Conservation (phyloP, 2,329 filamentous ascomycete genomes). For the Immersiporthe knoxdaviesiana region DNA sequence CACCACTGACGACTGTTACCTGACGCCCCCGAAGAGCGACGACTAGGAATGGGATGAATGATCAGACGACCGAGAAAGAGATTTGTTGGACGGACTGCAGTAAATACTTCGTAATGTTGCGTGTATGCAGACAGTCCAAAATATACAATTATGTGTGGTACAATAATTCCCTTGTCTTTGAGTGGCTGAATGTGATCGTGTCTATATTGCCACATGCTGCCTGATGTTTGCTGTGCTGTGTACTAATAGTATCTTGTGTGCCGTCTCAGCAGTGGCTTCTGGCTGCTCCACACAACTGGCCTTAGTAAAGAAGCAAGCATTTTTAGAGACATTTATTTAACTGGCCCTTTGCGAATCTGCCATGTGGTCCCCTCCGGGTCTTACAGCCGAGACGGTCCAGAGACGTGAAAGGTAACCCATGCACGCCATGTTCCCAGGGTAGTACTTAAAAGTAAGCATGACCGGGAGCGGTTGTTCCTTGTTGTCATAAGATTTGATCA, state of each 20-base stretch:
- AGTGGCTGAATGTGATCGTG: neutral
- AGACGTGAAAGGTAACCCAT: no score
- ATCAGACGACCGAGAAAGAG: neutral
- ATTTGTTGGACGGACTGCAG: neutral
- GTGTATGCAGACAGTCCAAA: neutral
- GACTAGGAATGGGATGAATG: neutral
- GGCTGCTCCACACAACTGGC: neutral
- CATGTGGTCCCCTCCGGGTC: neutral
- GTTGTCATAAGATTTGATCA: neutral
- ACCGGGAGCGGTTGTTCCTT: neutral
- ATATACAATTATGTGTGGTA: neutral
- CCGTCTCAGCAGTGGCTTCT: neutral
- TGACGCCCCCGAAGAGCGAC: slow-evolving; percentile 25
- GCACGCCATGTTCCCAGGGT: no score
- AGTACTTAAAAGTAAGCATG: neutral
- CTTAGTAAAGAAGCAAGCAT: neutral
- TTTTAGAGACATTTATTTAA: no score
- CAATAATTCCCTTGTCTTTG: neutral
- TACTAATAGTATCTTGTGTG: no score
- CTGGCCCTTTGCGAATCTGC: neutral
- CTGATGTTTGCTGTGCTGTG: neutral
- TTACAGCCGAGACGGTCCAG: neutral
- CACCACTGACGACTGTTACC: slow-evolving; percentile 6
- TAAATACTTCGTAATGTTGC: neutral
- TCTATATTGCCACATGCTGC: neutral